Evolutionary conservation across 1,139 yeast species (phyloP), one percentile per base, ranked within the genome.

Genomic region (Chernovozyma aurita): DNA sequence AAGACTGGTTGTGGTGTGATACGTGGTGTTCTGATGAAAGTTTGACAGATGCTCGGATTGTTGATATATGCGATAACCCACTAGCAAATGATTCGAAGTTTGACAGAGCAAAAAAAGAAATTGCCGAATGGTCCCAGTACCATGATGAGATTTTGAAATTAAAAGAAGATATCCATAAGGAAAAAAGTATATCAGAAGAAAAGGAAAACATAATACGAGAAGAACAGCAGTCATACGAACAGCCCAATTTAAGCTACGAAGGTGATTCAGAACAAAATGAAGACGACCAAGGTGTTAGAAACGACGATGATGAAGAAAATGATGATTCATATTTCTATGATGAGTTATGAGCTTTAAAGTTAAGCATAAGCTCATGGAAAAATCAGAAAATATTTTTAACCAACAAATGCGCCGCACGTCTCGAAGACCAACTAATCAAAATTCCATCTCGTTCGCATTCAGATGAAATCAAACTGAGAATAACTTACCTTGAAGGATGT

Each of bases 1-100:
- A 82, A 48, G 87, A 84, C 32, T 87, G 95, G 94, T 63, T 85
- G 28, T 87, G 95, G 95, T 86, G 95, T 59, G 95, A 86, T 51
- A 85, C 95, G 0, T 87, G 95, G 95, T 85, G 95, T 53, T 67
- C 79, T n/a, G 85, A 78, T 45, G 81, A 73, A 34, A 64, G 75
- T 21, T 59, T 82, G 40, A 52, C 52, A 33, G 61, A 61, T 0
- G 95, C 95, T 1, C 83, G 79, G 52, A 83, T 90, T 17, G 82
- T 86, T 45, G 95, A 86, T 53, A 61, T 86, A 46, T 86, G 95
- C 57, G 84, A 83, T 55, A 85, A 86, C 49, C 95, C 95, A 2
- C 56, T 82, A 42, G 81, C 92, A 0, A 80, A 80, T 46, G 95
- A 86, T 50, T 80, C 81, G 28, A 86, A 85, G 52, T 57, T 85